These are phyloP conservation scores for Ophiostoma perfectum DNA, from an alignment of 2,329 filamentous ascomycete species.

Conservation along the genomic window DNA sequence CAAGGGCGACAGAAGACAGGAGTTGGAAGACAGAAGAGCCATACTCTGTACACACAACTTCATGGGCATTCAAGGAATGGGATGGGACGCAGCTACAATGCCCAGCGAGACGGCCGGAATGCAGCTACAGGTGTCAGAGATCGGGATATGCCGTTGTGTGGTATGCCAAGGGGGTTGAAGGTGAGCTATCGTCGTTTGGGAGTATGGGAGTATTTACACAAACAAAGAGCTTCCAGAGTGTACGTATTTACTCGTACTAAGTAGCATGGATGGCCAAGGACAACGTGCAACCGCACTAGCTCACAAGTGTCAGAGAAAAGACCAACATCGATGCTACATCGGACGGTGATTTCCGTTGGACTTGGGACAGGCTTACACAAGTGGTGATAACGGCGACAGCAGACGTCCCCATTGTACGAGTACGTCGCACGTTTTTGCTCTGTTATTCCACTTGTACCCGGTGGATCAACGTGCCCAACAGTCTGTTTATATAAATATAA, in stretches of 20 bases:
- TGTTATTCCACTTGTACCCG: slow-evolving; percentile 4
- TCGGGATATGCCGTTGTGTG: slow-evolving; percentile 1
- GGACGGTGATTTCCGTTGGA: no score
- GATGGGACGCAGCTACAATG: not conserved
- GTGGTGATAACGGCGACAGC: not conserved
- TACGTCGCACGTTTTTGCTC: not conserved
- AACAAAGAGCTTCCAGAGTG: not conserved
- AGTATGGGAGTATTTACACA: no score
- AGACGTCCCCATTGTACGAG: no score
- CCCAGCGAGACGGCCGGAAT: not conserved
- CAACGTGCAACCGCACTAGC: no score
- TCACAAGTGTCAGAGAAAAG: no score
- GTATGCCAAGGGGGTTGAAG: not conserved
- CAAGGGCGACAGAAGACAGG: no score
- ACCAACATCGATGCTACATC: no score
- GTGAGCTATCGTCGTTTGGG: no score
- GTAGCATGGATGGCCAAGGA: not conserved
- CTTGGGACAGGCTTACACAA: not conserved
- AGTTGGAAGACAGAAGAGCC: not conserved
- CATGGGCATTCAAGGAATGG: not conserved
- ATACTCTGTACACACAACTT: not conserved
- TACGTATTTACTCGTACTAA: no score
- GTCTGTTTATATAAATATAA: not conserved
- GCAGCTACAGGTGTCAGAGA: not conserved
- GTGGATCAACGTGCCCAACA: not conserved